Conservation (phyloP, 768 basidiomycete species). For the Mrakia gelida region DNA sequence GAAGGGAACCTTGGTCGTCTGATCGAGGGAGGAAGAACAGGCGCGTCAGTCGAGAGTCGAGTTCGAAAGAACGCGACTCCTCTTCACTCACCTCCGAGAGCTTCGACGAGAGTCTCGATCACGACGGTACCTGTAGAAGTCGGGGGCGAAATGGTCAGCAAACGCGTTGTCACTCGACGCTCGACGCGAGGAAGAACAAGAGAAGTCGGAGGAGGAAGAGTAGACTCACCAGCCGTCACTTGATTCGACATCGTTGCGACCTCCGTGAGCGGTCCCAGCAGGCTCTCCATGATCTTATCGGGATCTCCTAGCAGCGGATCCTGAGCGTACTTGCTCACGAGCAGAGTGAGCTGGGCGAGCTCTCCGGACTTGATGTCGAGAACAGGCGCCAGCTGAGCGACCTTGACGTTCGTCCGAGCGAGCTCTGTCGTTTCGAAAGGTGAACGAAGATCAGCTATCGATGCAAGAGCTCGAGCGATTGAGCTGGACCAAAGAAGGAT, state of each 20-base stretch:
- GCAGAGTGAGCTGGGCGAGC: neutral
- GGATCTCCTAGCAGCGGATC: slow-evolving; percentile 21
- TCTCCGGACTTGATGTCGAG: slow-evolving; percentile 18
- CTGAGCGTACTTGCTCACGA: slow-evolving; percentile 13
- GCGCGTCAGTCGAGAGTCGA: neutral
- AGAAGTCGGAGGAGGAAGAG: too few relatives aligned
- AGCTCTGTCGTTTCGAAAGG: slow-evolving; percentile 4
- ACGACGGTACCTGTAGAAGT: slow-evolving; percentile 54
- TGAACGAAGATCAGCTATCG: neutral
- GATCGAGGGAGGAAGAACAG: neutral
- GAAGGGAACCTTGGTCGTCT: slow-evolving; percentile 71
- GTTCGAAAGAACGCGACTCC: neutral
- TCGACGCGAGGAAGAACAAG: too few relatives aligned
- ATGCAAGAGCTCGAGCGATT: neutral
- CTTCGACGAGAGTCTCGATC: slow-evolving; percentile 56
- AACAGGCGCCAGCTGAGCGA: slow-evolving; percentile 12
- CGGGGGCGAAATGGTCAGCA: too few relatives aligned
- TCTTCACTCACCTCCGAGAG: slow-evolving; percentile 56
- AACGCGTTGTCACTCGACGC: too few relatives aligned
- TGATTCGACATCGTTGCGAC: slow-evolving; percentile 53
- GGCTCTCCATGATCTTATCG: slow-evolving; percentile 25
- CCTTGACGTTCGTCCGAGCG: slow-evolving; percentile 13
- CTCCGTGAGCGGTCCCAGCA: slow-evolving; percentile 23
- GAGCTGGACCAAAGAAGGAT: neutral
- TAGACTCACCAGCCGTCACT: slow-evolving; percentile 46